phyloP scores from a whole-genome alignment of 2,329 filamentous ascomycete genomes.

The Ceratocystis albifundus region DNA sequence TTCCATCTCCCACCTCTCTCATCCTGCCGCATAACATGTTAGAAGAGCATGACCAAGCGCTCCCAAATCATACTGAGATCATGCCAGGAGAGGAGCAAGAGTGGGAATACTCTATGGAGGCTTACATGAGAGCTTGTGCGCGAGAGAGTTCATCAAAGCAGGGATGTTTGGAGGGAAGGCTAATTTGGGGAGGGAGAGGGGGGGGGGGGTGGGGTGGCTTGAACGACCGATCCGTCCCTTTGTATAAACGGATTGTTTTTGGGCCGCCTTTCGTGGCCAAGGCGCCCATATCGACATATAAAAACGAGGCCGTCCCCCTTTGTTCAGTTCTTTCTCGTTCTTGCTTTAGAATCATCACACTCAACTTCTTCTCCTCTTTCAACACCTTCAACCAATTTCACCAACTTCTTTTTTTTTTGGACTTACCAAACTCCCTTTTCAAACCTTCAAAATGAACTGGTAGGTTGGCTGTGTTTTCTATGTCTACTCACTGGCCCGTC shows the following conservation, averaged over 20 bases:
- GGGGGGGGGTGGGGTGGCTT: not conserved
- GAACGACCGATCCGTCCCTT: not conserved
- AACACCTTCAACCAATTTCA: conserved; percentile 6
- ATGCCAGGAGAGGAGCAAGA: conserved; percentile 3
- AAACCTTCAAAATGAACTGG: conserved; percentile 23
- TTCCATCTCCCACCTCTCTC: not conserved
- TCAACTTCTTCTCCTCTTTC: not conserved
- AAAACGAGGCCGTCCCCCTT: not conserved
- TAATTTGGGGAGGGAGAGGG: too few relatives aligned
- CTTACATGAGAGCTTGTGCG: not conserved
- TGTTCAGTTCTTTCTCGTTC: not conserved
- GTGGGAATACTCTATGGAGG: not conserved
- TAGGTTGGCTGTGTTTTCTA: conserved; percentile 9
- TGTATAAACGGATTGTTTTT: not conserved
- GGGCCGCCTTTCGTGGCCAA: not conserved
- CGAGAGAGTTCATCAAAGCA: not conserved
- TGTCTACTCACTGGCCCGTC: not conserved
- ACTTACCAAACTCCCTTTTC: conserved; percentile 4
- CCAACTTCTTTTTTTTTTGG: conserved; percentile 9
- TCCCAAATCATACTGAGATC: not conserved
- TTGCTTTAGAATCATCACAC: conserved; percentile 8
- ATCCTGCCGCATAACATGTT: not conserved
- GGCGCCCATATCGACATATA: conserved; percentile 12
- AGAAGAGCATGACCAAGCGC: not conserved
- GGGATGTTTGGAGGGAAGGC: not conserved